Conservation (phyloP, 345 rosid species). For the Heritiera littoralis region DNA sequence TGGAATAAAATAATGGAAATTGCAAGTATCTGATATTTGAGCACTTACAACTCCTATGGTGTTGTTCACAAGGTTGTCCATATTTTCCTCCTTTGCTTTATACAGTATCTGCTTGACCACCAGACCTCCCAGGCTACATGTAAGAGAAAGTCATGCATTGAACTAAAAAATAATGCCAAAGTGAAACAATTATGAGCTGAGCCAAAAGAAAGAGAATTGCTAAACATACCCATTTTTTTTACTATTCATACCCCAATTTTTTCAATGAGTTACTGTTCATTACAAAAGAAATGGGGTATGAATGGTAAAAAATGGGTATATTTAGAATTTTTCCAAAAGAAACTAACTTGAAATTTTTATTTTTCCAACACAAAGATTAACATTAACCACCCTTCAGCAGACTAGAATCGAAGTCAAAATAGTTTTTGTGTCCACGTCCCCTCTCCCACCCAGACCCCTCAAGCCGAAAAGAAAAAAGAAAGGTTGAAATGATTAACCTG, state of each 20-base stretch:
- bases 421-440: background rate
- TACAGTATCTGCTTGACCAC: conserved; percentile 92
- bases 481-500: conserved; percentile 50
- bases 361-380: conserved; percentile 7
- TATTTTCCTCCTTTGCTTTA: conserved; percentile 83
- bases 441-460: background rate
- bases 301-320: too few relatives aligned
- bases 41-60: conserved; percentile 84
- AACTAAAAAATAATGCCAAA: background rate
- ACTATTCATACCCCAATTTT: too few relatives aligned
- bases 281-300: too few relatives aligned
- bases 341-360: conserved; percentile 9
- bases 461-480: background rate
- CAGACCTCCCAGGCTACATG: conserved; percentile 93
- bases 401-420: conserved; percentile 6
- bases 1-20: conserved; percentile 2
- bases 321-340: too few relatives aligned
- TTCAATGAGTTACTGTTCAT: too few relatives aligned
- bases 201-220: too few relatives aligned
- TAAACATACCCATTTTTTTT: too few relatives aligned
- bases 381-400: conserved; percentile 9
- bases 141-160: conserved; percentile 9
- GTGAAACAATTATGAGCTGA: background rate
- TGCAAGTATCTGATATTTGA: conserved; percentile 17
- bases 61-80: conserved; percentile 75